Evolutionary conservation across 2,329 filamentous ascomycete species (phyloP).

Genomic region (Alternaria panax): DNA sequence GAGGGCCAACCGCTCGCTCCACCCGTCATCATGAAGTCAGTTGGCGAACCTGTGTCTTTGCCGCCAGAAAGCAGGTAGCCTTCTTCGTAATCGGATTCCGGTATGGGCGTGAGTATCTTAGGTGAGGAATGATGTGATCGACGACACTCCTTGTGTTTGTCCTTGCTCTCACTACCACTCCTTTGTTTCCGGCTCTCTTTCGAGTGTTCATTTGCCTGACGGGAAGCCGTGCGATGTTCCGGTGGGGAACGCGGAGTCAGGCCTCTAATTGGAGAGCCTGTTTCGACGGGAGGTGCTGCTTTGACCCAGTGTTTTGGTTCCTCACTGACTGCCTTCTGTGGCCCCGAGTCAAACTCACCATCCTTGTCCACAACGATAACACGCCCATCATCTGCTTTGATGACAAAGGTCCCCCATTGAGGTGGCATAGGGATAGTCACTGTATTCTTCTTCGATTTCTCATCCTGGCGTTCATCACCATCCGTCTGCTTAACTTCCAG

Average conservation of each 20-base stretch:
- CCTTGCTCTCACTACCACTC: neutral
- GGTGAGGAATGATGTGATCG: neutral
- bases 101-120: slow-evolving; percentile 16
- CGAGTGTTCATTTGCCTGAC: neutral
- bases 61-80: neutral
- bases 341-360: slow-evolving; percentile 39
- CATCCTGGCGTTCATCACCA: neutral
- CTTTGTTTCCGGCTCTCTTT: neutral
- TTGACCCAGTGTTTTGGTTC: slow-evolving; percentile 16
- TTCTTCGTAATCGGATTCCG: slow-evolving; percentile 22
- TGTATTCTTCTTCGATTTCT: slow-evolving; percentile 10
- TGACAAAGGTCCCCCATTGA: slow-evolving; percentile 34
- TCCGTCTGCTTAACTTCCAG: slow-evolving; percentile 13
- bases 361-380: slow-evolving; percentile 38
- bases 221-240: neutral
- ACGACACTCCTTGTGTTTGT: neutral
- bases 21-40: slow-evolving; percentile 34
- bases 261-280: neutral
- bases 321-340: neutral
- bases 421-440: slow-evolving; percentile 28
- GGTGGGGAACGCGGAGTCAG: neutral
- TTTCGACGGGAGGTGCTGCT: slow-evolving; percentile 9
- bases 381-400: slow-evolving; percentile 32
- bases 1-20: slow-evolving; percentile 23
- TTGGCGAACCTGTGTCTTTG: slow-evolving; percentile 21